Evolutionary conservation across 495 filamentous ascomycete species (phyloP), one percentile per base, ranked within the genome.

Genomic region (Hypoxylon crocopeplum): DNA sequence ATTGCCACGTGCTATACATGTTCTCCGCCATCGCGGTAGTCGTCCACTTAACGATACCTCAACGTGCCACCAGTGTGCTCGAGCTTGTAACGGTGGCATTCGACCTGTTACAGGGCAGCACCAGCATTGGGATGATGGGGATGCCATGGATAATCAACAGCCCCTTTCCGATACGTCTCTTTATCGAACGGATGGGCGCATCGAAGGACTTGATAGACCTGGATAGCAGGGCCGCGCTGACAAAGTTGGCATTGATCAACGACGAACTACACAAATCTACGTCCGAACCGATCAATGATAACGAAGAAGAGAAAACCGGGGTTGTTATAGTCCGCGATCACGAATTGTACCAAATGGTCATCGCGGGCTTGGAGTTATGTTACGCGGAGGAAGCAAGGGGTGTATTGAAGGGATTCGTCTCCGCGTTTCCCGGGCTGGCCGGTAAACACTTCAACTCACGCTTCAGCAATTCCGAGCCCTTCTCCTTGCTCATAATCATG

Each of bases 401-500:
- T 11, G 0, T 59, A 1, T 33, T 71, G 6, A 56, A 37, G 29
- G 72, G 70, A 2, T 71, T 63, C 33, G 58, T 46, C 27, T 46
- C 62, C 10, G 56, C 58, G 2, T 71, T 72, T 33, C 64, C 66
- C 2, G 40, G 33, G n/a, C 3, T 56, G 5, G 57, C 59, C 8
- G 69, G 70, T 10, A 52, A 60, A 13, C 66, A 61, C 27, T 72
- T 71, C 51, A 48, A 51, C 5, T n/a, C 59, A 1, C 66, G 66
- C 10, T 19, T 74, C 29, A 67, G 49, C 29, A 51, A 46, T 12
- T 58, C 39, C 7, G 68, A 74, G 29, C 72, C 72, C 11, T 67
- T 72, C 55, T 51, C 70, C 3, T 42, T 74, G 29, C 67, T 71
- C 39, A 69, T 74, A 5, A 25, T 70, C 34, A 61, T 71, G 57